Conservation (phyloP, 208 protist genomes). For the Acanthamoeba triangularis region DNA sequence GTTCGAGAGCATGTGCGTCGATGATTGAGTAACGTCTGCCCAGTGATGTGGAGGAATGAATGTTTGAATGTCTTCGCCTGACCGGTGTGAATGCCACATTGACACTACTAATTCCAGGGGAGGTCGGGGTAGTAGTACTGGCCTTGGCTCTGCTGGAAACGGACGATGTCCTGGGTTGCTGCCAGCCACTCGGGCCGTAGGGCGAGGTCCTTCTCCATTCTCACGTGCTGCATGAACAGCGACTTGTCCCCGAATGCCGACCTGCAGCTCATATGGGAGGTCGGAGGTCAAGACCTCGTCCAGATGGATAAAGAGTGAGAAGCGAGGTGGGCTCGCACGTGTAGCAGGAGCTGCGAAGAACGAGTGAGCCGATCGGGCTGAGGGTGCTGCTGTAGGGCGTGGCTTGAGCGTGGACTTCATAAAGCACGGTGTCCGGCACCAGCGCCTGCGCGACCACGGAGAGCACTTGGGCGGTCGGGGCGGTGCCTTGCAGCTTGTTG, state of each 20-base stretch:
- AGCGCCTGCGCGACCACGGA: background rate
- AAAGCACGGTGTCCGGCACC: background rate
- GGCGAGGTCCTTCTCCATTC: slow-evolving; percentile 7
- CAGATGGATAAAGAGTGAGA: background rate
- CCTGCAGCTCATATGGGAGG: background rate
- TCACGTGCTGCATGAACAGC: background rate
- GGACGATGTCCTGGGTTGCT: background rate
- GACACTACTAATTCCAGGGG: background rate
- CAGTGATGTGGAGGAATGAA: no score
- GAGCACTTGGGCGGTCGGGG: background rate
- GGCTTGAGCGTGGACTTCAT: background rate
- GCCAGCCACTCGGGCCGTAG: background rate
- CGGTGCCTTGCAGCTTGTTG: background rate
- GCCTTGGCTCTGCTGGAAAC: background rate
- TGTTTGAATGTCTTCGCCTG: no score
- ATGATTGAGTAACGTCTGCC: background rate
- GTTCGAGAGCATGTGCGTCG: background rate
- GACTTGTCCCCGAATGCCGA: background rate
- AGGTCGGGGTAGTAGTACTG: background rate
- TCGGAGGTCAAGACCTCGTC: background rate
- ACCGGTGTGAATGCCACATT: no score
- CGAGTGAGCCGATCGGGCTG: background rate
- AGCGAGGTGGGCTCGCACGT: no score
- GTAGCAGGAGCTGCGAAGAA: background rate
- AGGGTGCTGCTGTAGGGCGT: background rate